A percentile compares a stretch with the other conserved stretches of the same genome.
These are phyloP conservation scores for Mercurialis annua DNA, from an alignment of 345 rosid genomes.

Conservation along the genomic window DNA sequence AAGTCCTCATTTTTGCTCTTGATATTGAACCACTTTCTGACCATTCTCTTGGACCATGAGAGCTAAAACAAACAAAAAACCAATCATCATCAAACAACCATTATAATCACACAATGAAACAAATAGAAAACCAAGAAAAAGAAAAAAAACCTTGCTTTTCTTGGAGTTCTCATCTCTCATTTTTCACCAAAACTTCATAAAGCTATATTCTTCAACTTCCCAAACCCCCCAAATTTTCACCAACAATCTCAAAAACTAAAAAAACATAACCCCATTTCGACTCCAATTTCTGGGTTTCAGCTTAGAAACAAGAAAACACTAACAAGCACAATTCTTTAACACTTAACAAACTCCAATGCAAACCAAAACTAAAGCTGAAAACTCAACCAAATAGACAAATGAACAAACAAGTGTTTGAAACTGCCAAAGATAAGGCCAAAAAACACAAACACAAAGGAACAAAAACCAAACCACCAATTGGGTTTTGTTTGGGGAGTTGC, in stretches of 20 bases:
- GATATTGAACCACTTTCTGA: constrained; percentile 89
- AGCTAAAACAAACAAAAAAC: constrained; percentile 48
- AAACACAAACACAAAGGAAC: constrained; percentile 19
- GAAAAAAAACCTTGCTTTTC: constrained; percentile 78
- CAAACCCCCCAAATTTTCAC: constrained; percentile 19
- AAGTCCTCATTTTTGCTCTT: constrained; percentile 82
- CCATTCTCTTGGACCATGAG: constrained; percentile 94
- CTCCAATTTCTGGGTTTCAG: constrained; percentile 17
- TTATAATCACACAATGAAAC: neutral
- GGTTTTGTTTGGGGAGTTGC: constrained; percentile 5
- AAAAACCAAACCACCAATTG: constrained; percentile 19
- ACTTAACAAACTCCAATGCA: neutral
- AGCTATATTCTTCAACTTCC: constrained; percentile 26
- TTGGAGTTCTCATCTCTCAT: constrained; percentile 85
- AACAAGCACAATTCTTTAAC: constrained; percentile 12
- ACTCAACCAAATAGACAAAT: neutral
- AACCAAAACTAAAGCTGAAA: neutral
- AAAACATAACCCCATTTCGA: constrained; percentile 16
- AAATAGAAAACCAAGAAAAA: constrained; percentile 10
- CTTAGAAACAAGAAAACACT: neutral
- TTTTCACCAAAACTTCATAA: constrained; percentile 43
- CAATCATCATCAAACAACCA: constrained; percentile 5
- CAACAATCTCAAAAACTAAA: constrained; percentile 18
- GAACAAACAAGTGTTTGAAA: constrained; percentile 1
- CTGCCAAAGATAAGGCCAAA: constrained; percentile 15